These are phyloP conservation scores for Lipomyces japonicus DNA, from an alignment of 805 yeast species.

Conservation along the genomic window DNA sequence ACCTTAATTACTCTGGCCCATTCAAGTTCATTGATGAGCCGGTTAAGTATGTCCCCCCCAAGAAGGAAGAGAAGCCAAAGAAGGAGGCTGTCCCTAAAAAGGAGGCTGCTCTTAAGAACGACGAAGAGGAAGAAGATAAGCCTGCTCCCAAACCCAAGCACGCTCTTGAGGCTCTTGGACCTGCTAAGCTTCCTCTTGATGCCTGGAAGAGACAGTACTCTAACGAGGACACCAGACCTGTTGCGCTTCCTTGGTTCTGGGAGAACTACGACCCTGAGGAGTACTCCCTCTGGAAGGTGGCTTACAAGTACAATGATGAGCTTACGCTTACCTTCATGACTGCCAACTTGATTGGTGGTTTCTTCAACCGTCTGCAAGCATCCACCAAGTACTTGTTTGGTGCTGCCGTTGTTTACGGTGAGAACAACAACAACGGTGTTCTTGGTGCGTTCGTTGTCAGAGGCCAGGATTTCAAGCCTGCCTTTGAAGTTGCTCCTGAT, in stretches of 20 bases:
- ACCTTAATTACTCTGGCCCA: constrained; percentile 49
- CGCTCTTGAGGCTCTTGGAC: constrained; percentile 83
- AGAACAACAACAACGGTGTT: constrained; percentile 97
- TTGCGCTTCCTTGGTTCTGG: constrained; percentile 98
- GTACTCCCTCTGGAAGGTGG: constrained; percentile 93
- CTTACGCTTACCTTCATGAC: constrained; percentile 96
- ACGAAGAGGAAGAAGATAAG: constrained; percentile 40
- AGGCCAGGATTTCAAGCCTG: constrained; percentile 88
- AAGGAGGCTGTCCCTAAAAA: constrained; percentile 35
- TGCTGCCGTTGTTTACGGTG: constrained; percentile 91
- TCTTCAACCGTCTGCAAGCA: constrained; percentile 89
- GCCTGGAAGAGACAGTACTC: constrained; percentile 97
- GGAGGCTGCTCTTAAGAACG: constrained; percentile 30
- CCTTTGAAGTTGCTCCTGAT: constrained; percentile 98
- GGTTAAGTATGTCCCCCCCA: constrained; percentile 62
- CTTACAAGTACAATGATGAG: constrained; percentile 97
- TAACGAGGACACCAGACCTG: constrained; percentile 93
- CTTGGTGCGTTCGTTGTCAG: constrained; percentile 91
- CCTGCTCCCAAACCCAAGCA: constrained; percentile 64
- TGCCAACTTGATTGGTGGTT: constrained; percentile 95
- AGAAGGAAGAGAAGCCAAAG: constrained; percentile 63
- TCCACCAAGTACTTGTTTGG: constrained; percentile 95
- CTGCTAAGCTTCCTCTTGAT: constrained; percentile 65
- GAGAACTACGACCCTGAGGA: constrained; percentile 85
- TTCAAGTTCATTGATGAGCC: constrained; percentile 63